Base-by-base conservation (phyloP, 1,284 basidiomycete species). In the Dichomitus squalens region DNA sequence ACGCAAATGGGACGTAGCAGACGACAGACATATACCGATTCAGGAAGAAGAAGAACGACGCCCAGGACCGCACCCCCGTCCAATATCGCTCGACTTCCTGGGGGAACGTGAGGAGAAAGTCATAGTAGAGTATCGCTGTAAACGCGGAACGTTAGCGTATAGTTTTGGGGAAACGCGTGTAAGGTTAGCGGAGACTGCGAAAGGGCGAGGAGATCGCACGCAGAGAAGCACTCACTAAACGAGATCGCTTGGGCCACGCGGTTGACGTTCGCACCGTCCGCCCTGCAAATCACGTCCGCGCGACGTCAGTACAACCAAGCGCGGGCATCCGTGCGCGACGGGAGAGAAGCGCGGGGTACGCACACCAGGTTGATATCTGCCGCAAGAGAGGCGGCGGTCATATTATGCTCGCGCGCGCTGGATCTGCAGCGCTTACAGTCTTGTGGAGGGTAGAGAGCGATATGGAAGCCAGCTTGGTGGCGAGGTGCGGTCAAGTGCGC, bases 381-480 rank as follows among this genome's bases (percentile, higher is more conserved):
- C 18, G 27, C 52, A 23, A 48, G 9, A 50, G 33, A 18, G n/a
- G 39, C 23, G 57, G 39, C 31, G 49, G 27, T 55, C 48, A 55
- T 55, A 33, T 44, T 55, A 50, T 23, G 31, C 34, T 41, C 11
- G 52, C 47, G 29, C 34, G 51, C 25, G 27, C 41, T 29, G 41
- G 25, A 23, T 27, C 7, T 25, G 14, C 25, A 7, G 25, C 41
- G 25, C 41, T 29, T 25, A 25, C 41, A 21, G 34, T 49, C 47
- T 49, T 35, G 31, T 25, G 7, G n/a, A n/a, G n/a, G 29, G 20
- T 25, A 34, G 16, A 5, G 31, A 33, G 20, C 21, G 9, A 34
- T n/a, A 25, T 31, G 65, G 84, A 84, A 12, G 84, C 86, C 64
- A 71, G 87, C 0, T 77, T 78, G 0, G 55, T 69, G 9, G 75